These are phyloP conservation scores for Lomentospora prolificans DNA, from an alignment of 2,329 filamentous ascomycete genomes.

Conservation along the genomic window DNA sequence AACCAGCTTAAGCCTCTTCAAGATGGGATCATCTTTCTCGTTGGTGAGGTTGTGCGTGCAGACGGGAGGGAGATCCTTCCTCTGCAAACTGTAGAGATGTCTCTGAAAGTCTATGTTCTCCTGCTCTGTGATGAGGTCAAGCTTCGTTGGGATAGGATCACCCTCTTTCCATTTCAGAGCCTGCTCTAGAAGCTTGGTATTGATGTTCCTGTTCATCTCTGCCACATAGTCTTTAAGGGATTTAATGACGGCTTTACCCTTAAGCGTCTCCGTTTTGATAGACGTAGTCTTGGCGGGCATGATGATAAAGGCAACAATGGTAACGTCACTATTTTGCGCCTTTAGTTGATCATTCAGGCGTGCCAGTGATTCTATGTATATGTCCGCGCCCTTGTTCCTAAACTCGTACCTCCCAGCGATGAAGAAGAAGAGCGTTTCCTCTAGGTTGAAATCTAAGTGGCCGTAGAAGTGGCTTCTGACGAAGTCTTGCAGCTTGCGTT, in stretches of 20 bases:
- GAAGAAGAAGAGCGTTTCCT: constrained; percentile 97
- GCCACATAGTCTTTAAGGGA: constrained; percentile 87
- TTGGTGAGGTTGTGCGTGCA: constrained; percentile 99
- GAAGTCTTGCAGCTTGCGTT: constrained; percentile 98
- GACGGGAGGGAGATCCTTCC: constrained; percentile 79
- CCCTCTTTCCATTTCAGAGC: constrained; percentile 94
- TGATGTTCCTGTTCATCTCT: constrained; percentile 85
- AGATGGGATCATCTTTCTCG: constrained; percentile 81
- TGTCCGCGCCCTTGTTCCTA: constrained; percentile 96
- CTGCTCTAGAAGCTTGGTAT: constrained; percentile 87
- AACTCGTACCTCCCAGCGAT: constrained; percentile 96
- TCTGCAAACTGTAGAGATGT: constrained; percentile 93
- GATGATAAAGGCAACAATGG: constrained; percentile 88
- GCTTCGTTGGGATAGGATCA: constrained; percentile 86
- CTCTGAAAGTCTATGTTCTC: constrained; percentile 89
- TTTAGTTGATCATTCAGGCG: constrained; percentile 92
- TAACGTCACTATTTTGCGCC: constrained; percentile 37
- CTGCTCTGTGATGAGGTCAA: constrained; percentile 84
- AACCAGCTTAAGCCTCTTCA: constrained; percentile 92
- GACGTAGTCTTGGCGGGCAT: constrained; percentile 97
- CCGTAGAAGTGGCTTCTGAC: constrained; percentile 97
- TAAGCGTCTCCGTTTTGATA: constrained; percentile 87
- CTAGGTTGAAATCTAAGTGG: constrained; percentile 92
- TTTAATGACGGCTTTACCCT: constrained; percentile 96
- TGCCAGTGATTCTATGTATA: constrained; percentile 97